Conservation (phyloP, 176 grass and related monocot species). For the Otatea glauca region DNA sequence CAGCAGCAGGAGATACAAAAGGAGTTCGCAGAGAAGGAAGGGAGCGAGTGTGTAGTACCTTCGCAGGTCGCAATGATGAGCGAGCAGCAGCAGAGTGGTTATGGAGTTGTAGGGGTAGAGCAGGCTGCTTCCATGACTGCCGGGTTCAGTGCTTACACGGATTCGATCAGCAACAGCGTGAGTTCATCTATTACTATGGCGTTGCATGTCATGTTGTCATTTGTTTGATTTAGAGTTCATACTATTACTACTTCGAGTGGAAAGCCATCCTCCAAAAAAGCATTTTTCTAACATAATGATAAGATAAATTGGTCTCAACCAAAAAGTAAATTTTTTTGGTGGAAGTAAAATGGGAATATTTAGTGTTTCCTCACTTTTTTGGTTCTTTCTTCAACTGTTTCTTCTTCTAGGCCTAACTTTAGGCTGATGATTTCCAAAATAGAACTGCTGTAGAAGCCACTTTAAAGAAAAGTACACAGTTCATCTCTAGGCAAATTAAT, state of each 20-base stretch:
- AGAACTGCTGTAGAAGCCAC: neutral
- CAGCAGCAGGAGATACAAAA: slow-evolving; percentile 54
- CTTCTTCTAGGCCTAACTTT: slow-evolving; percentile 29
- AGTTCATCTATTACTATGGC: slow-evolving; percentile 65
- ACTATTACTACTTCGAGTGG: slow-evolving; percentile 26
- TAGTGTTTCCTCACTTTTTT: neutral
- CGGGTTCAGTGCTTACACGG: slow-evolving; percentile 55
- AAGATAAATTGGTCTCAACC: slow-evolving; percentile 2
- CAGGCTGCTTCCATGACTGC: slow-evolving; percentile 43
- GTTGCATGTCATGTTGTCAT: slow-evolving; percentile 3
- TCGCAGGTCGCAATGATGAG: slow-evolving; percentile 39
- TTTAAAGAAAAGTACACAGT: neutral
- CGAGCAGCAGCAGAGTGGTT: slow-evolving; percentile 41
- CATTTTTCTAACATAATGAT: neutral
- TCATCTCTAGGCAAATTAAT: slow-evolving; percentile 14
- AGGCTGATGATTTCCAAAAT: slow-evolving; percentile 17
- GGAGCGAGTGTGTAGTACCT: slow-evolving; percentile 55
- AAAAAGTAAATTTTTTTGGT: neutral
- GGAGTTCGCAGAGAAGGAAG: slow-evolving; percentile 46
- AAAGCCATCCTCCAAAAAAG: neutral
- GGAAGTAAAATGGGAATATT: neutral
- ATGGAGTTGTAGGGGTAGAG: slow-evolving; percentile 42
- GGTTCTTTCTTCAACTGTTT: neutral
- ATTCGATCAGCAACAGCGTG: slow-evolving; percentile 65
- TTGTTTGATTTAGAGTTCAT: slow-evolving; percentile 1